Evolutionary conservation across 2,329 filamentous ascomycete genomes (phyloP).

Genomic region (Truncatella angustata): DNA sequence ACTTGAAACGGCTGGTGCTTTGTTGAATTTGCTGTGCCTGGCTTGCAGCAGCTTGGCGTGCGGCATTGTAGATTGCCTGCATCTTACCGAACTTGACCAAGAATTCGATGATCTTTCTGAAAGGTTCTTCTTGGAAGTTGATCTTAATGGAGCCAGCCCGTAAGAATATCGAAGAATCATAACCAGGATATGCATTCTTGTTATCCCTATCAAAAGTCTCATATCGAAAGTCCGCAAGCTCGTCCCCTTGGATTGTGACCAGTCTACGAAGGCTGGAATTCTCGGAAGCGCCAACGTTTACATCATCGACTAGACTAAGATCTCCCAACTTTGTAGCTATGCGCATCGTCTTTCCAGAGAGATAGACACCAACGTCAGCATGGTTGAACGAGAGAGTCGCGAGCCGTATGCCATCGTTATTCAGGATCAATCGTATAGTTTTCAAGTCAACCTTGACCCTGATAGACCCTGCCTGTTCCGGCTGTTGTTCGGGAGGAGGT

Average conservation of each 20-base stretch:
- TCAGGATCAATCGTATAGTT: conserved; percentile 89
- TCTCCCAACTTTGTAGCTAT: conserved; percentile 85
- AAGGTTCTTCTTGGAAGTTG: conserved; percentile 95
- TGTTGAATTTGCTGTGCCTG: conserved; percentile 94
- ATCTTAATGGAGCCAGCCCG: conserved; percentile 93
- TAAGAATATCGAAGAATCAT: conserved; percentile 87
- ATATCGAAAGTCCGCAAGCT: conserved; percentile 95
- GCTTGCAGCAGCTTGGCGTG: conserved; percentile 87
- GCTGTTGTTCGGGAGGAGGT: conserved; percentile 31
- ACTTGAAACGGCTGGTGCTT: conserved; percentile 85
- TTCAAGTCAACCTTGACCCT: conserved; percentile 92
- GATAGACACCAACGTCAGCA: conserved; percentile 85
- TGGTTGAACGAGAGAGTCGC: conserved; percentile 92
- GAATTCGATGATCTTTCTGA: conserved; percentile 97
- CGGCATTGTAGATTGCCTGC: conserved; percentile 98
- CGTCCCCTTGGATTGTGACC: conserved; percentile 91
- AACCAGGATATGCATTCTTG: conserved; percentile 77
- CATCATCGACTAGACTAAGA: conserved; percentile 85
- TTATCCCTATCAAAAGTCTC: conserved; percentile 84
- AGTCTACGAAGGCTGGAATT: conserved; percentile 80
- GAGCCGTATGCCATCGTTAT: conserved; percentile 94
- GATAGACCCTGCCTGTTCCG: conserved; percentile 68
- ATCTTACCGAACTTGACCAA: conserved; percentile 99
- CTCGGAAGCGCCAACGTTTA: conserved; percentile 84
- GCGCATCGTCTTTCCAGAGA: conserved; percentile 82